These are phyloP conservation scores for Myxozyma lipomycoides DNA, from an alignment of 805 yeast genomes.

Conservation along the genomic window DNA sequence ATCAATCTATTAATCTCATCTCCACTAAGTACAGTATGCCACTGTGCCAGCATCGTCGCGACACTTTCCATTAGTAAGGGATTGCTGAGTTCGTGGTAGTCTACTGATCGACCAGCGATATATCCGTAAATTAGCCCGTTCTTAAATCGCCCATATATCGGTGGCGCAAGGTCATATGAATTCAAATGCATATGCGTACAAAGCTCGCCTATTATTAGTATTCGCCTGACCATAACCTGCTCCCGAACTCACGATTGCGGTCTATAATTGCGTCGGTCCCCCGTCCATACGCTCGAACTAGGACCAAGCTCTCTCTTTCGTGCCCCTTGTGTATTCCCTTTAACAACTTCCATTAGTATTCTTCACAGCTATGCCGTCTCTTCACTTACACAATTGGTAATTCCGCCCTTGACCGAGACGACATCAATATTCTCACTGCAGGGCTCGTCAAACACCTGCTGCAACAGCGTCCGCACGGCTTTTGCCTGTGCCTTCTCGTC, in stretches of 20 bases:
- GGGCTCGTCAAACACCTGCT: slow-evolving; percentile 21
- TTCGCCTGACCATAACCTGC: not conserved
- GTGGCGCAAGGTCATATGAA: slow-evolving; percentile 61
- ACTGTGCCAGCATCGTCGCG: slow-evolving; percentile 63
- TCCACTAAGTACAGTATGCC: slow-evolving; percentile 55
- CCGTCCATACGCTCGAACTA: slow-evolving; percentile 69
- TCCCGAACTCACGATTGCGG: slow-evolving; percentile 50
- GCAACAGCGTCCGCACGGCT: slow-evolving; percentile 11
- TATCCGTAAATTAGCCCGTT: slow-evolving; percentile 73
- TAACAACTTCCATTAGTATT: no score
- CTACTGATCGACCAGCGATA: slow-evolving; percentile 59
- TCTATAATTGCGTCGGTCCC: slow-evolving; percentile 71
- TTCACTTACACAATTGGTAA: slow-evolving; percentile 26
- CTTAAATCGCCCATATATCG: slow-evolving; percentile 60
- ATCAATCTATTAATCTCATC: slow-evolving; percentile 43
- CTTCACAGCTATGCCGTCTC: no score
- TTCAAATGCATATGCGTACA: slow-evolving; percentile 63
- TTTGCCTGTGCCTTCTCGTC: slow-evolving; percentile 10
- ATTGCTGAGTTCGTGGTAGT: slow-evolving; percentile 51
- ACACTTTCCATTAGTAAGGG: slow-evolving; percentile 51
- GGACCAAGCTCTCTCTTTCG: slow-evolving; percentile 26
- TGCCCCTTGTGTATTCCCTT: no score
- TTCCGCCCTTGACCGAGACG: slow-evolving; percentile 20
- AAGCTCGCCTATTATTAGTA: slow-evolving; percentile 44
- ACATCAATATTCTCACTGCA: slow-evolving; percentile 8